These are phyloP conservation scores for Xenoacremonium recifei DNA, from an alignment of 2,329 filamentous ascomycete species.

Conservation along the genomic window DNA sequence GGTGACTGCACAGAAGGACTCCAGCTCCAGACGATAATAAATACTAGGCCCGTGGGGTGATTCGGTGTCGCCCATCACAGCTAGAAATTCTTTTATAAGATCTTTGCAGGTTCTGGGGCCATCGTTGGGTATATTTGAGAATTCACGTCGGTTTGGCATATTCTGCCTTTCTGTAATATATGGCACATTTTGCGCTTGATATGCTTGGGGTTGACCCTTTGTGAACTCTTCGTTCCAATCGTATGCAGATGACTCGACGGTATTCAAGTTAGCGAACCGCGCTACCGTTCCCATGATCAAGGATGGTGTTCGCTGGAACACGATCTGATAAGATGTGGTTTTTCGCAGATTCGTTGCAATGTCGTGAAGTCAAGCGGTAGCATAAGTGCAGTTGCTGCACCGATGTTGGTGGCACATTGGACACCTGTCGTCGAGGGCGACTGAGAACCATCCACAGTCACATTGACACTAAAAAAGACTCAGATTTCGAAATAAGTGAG, in stretches of 20 bases:
- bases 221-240: slow-evolving; percentile 2
- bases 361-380: neutral
- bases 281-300: neutral
- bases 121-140: neutral
- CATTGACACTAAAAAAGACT: neutral
- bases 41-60: slow-evolving; percentile 1
- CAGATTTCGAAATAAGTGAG: neutral
- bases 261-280: neutral
- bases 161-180: neutral
- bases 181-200: neutral
- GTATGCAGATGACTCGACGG: neutral
- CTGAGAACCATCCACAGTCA: neutral
- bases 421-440: neutral
- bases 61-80: neutral
- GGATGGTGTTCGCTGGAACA: neutral
- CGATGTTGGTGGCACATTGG: neutral
- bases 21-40: slow-evolving; percentile 1
- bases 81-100: slow-evolving; percentile 1
- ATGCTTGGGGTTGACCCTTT: neutral
- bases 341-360: neutral
- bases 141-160: neutral
- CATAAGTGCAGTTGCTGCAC: neutral
- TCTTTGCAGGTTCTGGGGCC: neutral
- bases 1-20: neutral
- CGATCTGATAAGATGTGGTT: neutral